phyloP scores from a whole-genome alignment of 495 filamentous ascomycete species.

The Aspergillus wentii region DNA sequence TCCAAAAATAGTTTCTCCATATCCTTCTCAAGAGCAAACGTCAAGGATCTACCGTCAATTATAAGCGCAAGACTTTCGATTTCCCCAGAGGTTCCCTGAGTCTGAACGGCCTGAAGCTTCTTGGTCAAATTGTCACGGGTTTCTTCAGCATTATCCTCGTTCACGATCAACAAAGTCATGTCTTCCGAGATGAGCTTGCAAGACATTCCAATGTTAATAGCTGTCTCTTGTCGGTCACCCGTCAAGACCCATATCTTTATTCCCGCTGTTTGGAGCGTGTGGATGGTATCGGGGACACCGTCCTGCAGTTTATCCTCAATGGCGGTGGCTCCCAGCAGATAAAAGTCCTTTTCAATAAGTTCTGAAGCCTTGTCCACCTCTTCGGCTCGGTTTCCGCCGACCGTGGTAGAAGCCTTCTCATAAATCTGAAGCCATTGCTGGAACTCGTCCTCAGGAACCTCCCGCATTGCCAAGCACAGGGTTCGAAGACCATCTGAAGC shows the following conservation, averaged over 20 bases:
- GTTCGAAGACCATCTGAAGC: constrained; percentile 94
- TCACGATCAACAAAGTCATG: constrained; percentile 96
- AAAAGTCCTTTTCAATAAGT: constrained; percentile 87
- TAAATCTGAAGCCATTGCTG: constrained; percentile 83
- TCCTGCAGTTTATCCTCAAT: constrained; percentile 98
- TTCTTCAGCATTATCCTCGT: constrained; percentile 71
- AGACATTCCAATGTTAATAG: constrained; percentile 99
- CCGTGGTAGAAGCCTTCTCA: constrained; percentile 85
- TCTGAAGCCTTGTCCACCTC: constrained; percentile 98
- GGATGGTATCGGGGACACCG: constrained; percentile 97
- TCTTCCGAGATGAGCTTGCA: constrained; percentile 98
- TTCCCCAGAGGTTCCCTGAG: constrained; percentile 69
- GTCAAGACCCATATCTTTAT: constrained; percentile 99
- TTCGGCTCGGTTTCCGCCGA: constrained; percentile 85
- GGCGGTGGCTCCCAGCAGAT: constrained; percentile 88
- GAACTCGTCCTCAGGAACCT: constrained; percentile 87
- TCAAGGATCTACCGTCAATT: constrained; percentile 94
- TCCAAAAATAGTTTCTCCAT: constrained; percentile 93
- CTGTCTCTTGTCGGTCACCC: constrained; percentile 96
- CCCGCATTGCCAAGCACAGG: constrained; percentile 91
- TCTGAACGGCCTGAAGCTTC: constrained; percentile 83
- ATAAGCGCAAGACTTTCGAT: constrained; percentile 88
- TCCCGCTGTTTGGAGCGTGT: constrained; percentile 92
- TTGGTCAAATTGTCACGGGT: constrained; percentile 85
- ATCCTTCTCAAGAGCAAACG: constrained; percentile 88